Evolutionary conservation across 1,284 basidiomycete genomes (phyloP).

Genomic region (Lentinus polychrous): DNA sequence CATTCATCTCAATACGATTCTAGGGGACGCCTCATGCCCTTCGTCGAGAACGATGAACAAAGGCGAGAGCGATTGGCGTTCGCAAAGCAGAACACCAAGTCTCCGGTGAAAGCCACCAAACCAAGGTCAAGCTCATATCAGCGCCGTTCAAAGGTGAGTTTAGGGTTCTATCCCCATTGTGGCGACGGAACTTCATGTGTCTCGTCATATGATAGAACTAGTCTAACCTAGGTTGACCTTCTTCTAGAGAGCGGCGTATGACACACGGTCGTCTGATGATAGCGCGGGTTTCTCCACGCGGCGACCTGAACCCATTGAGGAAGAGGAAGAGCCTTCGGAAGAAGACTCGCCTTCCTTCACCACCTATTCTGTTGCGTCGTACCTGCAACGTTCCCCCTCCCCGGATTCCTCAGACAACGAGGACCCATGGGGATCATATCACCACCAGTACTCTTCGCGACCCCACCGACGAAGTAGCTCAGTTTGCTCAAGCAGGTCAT

Average conservation of each 20-base stretch:
- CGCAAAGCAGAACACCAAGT: slow-evolving; percentile 25
- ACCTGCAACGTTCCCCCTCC: background rate
- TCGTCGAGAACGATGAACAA: slow-evolving; percentile 22
- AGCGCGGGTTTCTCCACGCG: background rate
- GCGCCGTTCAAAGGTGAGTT: background rate
- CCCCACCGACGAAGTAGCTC: background rate
- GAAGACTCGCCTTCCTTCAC: no score
- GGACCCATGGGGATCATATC: background rate
- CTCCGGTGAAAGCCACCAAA: slow-evolving; percentile 1
- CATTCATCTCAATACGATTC: slow-evolving; percentile 10
- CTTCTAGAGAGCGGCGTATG: background rate
- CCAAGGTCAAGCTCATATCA: background rate
- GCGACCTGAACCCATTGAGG: background rate
- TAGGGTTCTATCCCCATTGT: background rate
- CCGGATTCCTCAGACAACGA: background rate
- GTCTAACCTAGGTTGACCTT: background rate
- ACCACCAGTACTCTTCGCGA: background rate
- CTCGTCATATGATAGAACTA: background rate
- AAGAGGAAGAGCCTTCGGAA: background rate
- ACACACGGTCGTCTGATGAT: background rate
- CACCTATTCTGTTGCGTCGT: background rate
- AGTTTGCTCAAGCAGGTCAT: background rate
- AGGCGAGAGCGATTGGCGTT: slow-evolving; percentile 26
- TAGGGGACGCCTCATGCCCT: slow-evolving; percentile 14
- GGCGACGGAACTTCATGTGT: background rate